Percentiles rank a stretch among this genome's conserved stretches.
These are phyloP conservation scores for Penicilliopsis zonata DNA, from an alignment of 495 filamentous ascomycete genomes.

Conservation along the genomic window DNA sequence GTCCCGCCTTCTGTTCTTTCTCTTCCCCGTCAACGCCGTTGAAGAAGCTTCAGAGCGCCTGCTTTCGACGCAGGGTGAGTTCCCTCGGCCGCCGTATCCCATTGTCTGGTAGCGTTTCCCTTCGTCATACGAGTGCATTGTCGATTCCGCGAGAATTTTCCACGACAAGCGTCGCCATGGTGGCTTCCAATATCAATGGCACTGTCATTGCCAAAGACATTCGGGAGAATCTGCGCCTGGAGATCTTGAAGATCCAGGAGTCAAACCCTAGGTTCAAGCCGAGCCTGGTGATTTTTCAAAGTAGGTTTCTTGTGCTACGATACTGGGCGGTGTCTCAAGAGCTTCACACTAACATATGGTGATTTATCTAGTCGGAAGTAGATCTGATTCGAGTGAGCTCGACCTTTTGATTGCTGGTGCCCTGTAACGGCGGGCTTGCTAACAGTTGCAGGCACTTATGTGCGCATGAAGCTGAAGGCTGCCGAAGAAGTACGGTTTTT, in stretches of 20 bases:
- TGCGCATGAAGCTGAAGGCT: constrained; percentile 98
- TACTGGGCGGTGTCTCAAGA: background rate
- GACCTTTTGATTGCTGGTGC: constrained; percentile 1
- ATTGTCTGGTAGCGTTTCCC: constrained; percentile 7
- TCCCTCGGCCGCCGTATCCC: constrained; percentile 6
- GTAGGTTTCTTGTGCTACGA: constrained; percentile 37
- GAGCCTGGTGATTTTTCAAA: constrained; percentile 84
- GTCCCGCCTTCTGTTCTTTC: background rate
- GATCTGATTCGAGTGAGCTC: constrained; percentile 79
- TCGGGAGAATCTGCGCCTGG: constrained; percentile 59
- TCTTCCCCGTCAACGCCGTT: constrained; percentile 2
- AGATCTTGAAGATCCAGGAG: constrained; percentile 73
- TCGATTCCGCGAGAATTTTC: constrained; percentile 30
- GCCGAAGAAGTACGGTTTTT: constrained; percentile 70
- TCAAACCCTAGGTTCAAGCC: constrained; percentile 78
- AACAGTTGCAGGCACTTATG: constrained; percentile 70
- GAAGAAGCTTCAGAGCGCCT: constrained; percentile 1
- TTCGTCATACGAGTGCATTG: background rate
- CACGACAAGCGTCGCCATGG: constrained; percentile 47
- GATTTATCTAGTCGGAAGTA: constrained; percentile 53
- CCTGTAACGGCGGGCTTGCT: constrained; percentile 7
- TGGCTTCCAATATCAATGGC: constrained; percentile 87
- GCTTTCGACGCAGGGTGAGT: constrained; percentile 6
- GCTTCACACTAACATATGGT: background rate
- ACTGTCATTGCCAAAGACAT: constrained; percentile 87